Percentiles rank a stretch among this genome's conserved stretches.
These are phyloP conservation scores for Cladosporium sphaerospermum DNA, from an alignment of 2,329 filamentous ascomycete genomes.

Conservation along the genomic window DNA sequence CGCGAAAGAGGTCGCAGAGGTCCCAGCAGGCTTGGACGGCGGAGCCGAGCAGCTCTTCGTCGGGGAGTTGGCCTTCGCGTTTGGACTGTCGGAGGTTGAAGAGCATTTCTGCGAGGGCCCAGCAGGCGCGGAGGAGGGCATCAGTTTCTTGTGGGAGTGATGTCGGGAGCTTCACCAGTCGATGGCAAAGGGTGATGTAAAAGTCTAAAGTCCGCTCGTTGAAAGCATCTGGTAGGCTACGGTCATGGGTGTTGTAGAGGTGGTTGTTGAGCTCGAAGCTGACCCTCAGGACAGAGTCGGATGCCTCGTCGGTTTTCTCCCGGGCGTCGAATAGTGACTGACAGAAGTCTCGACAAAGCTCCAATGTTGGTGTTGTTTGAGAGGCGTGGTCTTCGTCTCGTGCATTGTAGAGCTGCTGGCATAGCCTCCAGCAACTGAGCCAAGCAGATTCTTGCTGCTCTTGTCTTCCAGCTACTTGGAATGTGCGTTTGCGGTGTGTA, in stretches of 20 bases:
- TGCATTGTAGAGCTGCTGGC: slow-evolving; percentile 80
- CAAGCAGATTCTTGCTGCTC: slow-evolving; percentile 82
- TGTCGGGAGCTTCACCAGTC: slow-evolving; percentile 89
- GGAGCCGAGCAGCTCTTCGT: slow-evolving; percentile 79
- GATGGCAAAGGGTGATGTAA: slow-evolving; percentile 87
- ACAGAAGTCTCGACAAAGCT: slow-evolving; percentile 86
- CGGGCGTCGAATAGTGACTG: slow-evolving; percentile 85
- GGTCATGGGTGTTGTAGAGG: slow-evolving; percentile 85
- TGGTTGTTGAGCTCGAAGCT: slow-evolving; percentile 96
- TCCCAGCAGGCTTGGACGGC: slow-evolving; percentile 94
- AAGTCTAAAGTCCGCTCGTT: slow-evolving; percentile 87
- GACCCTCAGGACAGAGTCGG: slow-evolving; percentile 82
- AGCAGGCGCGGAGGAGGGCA: slow-evolving; percentile 76
- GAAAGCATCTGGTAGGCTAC: slow-evolving; percentile 76
- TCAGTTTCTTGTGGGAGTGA: slow-evolving; percentile 76
- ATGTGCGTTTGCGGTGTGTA: slow-evolving; percentile 72
- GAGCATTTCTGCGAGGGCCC: slow-evolving; percentile 86
- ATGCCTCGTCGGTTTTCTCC: slow-evolving; percentile 66
- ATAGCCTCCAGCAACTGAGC: slow-evolving; percentile 91
- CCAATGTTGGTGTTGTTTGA: slow-evolving; percentile 68
- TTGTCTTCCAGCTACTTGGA: slow-evolving; percentile 65
- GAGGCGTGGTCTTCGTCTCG: slow-evolving; percentile 64
- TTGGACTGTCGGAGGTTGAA: slow-evolving; percentile 82
- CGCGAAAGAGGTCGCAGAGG: slow-evolving; percentile 84
- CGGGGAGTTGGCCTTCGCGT: slow-evolving; percentile 63